These are phyloP conservation scores for Ceratopteris richardii DNA, from an alignment of 75 land plant species.

Conservation along the genomic window DNA sequence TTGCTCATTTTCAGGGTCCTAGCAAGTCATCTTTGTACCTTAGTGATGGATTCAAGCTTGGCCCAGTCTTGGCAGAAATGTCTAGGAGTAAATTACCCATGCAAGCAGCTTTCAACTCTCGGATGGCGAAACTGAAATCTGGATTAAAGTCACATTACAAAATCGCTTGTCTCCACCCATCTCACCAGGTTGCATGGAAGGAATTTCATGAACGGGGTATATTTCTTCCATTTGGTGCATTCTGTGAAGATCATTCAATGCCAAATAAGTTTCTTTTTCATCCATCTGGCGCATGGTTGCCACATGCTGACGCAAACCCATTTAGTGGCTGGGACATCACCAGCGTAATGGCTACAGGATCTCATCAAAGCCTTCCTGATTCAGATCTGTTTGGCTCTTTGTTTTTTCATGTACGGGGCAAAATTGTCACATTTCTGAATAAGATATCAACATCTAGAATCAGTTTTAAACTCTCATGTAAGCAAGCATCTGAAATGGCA, in stretches of 20 bases:
- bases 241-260: not conserved
- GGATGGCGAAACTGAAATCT: not conserved
- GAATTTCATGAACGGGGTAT: not conserved
- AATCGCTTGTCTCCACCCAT: constrained; percentile 1
- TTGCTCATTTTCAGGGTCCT: not conserved
- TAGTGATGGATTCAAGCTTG: not conserved
- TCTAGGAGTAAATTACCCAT: not conserved
- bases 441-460: not conserved
- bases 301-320: not conserved
- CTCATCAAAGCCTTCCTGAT: not conserved
- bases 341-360: not conserved
- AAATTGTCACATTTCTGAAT: not conserved
- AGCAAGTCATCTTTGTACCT: not conserved
- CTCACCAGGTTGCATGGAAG: constrained; percentile 1
- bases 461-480: not conserved
- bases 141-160: not conserved
- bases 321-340: not conserved
- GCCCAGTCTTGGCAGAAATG: not conserved
- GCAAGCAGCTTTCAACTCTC: not conserved
- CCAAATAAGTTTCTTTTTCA: constrained; percentile 6
- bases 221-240: constrained; percentile 5
- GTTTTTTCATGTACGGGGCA: not conserved
- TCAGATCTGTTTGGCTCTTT: not conserved
- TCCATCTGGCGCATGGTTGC: constrained; percentile 1
- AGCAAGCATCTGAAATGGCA: not conserved